phyloP scores from a whole-genome alignment of 306 rosid genomes.

The Rosa multiflora region DNA sequence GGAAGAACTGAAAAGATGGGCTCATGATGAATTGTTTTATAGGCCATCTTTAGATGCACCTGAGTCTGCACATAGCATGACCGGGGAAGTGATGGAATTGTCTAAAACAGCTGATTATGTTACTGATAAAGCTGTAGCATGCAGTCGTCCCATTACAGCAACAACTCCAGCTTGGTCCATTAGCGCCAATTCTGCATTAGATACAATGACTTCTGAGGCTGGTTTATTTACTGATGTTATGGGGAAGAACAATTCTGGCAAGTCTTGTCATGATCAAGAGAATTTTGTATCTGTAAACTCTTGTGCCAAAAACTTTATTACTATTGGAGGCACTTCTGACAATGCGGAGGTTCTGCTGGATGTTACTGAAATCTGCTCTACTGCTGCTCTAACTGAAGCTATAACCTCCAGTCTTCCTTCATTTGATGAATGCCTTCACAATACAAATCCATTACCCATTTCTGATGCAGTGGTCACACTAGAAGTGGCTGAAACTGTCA shows the following conservation, averaged over 20 bases:
- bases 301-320: slow-evolving; percentile 23
- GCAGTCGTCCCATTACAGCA: slow-evolving; percentile 13
- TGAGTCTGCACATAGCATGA: not conserved
- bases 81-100: not conserved
- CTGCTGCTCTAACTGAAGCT: slow-evolving; percentile 16
- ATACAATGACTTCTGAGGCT: slow-evolving; percentile 18
- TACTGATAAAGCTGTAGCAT: slow-evolving; percentile 20
- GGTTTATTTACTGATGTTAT: slow-evolving; percentile 14
- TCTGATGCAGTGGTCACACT: slow-evolving; percentile 28
- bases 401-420: slow-evolving; percentile 2
- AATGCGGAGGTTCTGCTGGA: slow-evolving; percentile 22
- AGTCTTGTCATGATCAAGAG: slow-evolving; percentile 32
- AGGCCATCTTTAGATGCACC: slow-evolving; percentile 20
- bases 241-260: slow-evolving; percentile 21
- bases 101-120: not conserved
- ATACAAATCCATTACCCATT: slow-evolving; percentile 21
- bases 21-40: slow-evolving; percentile 42
- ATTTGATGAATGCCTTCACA: slow-evolving; percentile 20
- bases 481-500: slow-evolving; percentile 3
- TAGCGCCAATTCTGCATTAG: slow-evolving; percentile 25
- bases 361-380: slow-evolving; percentile 20
- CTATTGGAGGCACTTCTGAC: slow-evolving; percentile 22
- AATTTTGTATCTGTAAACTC: slow-evolving; percentile 19
- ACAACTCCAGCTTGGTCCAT: slow-evolving; percentile 16
- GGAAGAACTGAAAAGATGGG: slow-evolving; percentile 47